These are phyloP conservation scores for Cerioporus squamosus DNA, from an alignment of 1,284 basidiomycete genomes.

Conservation along the genomic window DNA sequence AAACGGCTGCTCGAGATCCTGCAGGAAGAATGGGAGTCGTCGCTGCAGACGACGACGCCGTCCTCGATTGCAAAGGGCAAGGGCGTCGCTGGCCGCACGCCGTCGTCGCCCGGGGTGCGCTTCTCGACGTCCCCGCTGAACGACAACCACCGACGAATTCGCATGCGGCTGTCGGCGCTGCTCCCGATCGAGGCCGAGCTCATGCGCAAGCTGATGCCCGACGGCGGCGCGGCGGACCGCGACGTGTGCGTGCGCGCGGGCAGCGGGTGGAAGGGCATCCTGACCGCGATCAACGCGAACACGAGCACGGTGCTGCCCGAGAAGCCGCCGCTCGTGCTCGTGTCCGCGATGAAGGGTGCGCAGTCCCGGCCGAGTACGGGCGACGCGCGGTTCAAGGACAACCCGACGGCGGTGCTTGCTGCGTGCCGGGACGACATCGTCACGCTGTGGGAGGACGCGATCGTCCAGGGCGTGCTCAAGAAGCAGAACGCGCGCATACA, in stretches of 20 bases:
- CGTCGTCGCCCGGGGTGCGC: slow-evolving; percentile 24
- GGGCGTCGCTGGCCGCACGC: slow-evolving; percentile 22
- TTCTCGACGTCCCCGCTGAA: slow-evolving; percentile 34
- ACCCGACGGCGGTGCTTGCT: slow-evolving; percentile 33
- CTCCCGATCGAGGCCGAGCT: slow-evolving; percentile 60
- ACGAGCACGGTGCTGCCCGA: slow-evolving; percentile 16
- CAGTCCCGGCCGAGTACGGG: slow-evolving; percentile 23
- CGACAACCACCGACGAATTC: slow-evolving; percentile 47
- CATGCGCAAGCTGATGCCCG: slow-evolving; percentile 46
- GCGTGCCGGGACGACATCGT: slow-evolving; percentile 46
- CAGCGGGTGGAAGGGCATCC: slow-evolving; percentile 55
- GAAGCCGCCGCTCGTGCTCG: slow-evolving; percentile 10
- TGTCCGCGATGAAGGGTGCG: slow-evolving; percentile 17
- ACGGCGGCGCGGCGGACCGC: slow-evolving; percentile 23
- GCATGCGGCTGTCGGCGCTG: slow-evolving; percentile 60
- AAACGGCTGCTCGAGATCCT: slow-evolving; percentile 56
- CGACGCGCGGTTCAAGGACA: slow-evolving; percentile 22
- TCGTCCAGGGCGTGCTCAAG: slow-evolving; percentile 52
- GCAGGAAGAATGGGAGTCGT: slow-evolving; percentile 50
- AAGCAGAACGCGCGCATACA: slow-evolving; percentile 51
- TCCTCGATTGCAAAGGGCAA: slow-evolving; percentile 28
- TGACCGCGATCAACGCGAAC: slow-evolving; percentile 26
- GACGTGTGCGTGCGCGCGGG: slow-evolving; percentile 63
- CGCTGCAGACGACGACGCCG: slow-evolving; percentile 23
- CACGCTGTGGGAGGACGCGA: slow-evolving; percentile 57